These are phyloP conservation scores for Tricholoma saponaceum DNA, from an alignment of 768 basidiomycete species.

Conservation along the genomic window DNA sequence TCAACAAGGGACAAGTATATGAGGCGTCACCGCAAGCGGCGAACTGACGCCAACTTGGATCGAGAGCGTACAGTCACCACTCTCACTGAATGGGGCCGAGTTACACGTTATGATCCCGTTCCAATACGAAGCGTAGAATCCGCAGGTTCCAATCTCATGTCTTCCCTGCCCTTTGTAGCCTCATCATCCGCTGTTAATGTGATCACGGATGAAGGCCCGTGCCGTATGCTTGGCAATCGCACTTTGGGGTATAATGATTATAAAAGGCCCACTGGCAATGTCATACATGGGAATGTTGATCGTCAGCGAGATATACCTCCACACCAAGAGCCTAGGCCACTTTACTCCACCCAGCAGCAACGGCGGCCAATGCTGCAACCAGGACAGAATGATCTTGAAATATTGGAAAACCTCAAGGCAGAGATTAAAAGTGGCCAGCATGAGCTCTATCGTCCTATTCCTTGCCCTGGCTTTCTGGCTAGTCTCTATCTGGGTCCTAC, in stretches of 20 bases:
- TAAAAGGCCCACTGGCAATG: conserved; percentile 25
- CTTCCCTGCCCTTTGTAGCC: conserved; percentile 31
- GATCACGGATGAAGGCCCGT: conserved; percentile 24
- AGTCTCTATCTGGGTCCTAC: conserved; percentile 62
- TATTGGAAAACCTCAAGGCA: conserved; percentile 70
- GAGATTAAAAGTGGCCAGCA: conserved; percentile 72
- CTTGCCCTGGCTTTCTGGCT: conserved; percentile 62
- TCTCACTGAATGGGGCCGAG: conserved; percentile 56
- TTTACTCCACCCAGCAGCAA: conserved; percentile 18
- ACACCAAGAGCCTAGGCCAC: conserved; percentile 18
- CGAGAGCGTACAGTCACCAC: conserved; percentile 69
- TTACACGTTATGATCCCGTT: conserved; percentile 47
- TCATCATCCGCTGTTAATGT: conserved; percentile 1
- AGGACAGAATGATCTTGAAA: conserved; percentile 66
- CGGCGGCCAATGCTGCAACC: conserved; percentile 34
- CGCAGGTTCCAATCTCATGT: too few species aligned
- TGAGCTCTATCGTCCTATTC: conserved; percentile 61
- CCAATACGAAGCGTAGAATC: conserved; percentile 34
- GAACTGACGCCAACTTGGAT: conserved; percentile 45
- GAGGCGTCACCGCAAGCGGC: conserved; percentile 50
- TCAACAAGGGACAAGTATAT: conserved; percentile 63
- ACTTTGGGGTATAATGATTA: conserved; percentile 23
- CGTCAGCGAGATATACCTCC: too few species aligned
- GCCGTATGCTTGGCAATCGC: conserved; percentile 9
- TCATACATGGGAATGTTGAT: conserved; percentile 25